Evolutionary conservation across 2,329 filamentous ascomycete genomes (phyloP), one percentile per base, ranked within the genome.

Genomic region (Claviceps citrina): DNA sequence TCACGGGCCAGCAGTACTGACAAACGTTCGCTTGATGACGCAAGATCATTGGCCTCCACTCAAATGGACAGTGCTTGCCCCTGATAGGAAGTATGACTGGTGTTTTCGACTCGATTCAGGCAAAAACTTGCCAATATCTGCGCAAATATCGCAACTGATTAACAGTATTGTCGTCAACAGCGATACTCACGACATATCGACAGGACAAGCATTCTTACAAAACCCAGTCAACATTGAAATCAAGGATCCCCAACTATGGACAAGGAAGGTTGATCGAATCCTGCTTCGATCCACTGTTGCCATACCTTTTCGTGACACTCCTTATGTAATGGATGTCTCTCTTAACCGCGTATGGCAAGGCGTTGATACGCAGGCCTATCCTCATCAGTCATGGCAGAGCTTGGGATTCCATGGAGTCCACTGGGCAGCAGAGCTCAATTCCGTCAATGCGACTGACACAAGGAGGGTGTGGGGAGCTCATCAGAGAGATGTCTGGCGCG

Each of bases 81-180:
- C 60, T 12, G 60, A 62, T 26, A 60, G 57, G 49, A 35, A 47
- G 18, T 51, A 53, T 41, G 59, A 62, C 44, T 62, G 59, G 59
- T 55, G 46, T 36, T 42, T 62, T 28, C 48, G 47, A 38, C 51
- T 60, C 7, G 50, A 55, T 39, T 48, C 53, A 5, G 50, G 45
- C 42, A 45, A 50, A 25, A 6, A 26, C 47, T 37, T 43, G 2
- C 40, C 50, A 3, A 43, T 50, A 5, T 48, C 52, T 20, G 7
- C 20, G 3, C 35, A 41, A 3, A 44, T 57, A 24, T 38, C 39
- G 5, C 24, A 46, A 3, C 25, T 59, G 13, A 38, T 51, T 10
- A 42, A 49, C 18, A 49, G 41, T 19, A 41, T 58, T 3, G 22
- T 25, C n/a, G 25, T 59, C 9, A 15, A 19, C 7, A 15, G 20